phyloP scores from a whole-genome alignment of 2,329 filamentous ascomycete genomes.

The Trichoderma lentiforme region DNA sequence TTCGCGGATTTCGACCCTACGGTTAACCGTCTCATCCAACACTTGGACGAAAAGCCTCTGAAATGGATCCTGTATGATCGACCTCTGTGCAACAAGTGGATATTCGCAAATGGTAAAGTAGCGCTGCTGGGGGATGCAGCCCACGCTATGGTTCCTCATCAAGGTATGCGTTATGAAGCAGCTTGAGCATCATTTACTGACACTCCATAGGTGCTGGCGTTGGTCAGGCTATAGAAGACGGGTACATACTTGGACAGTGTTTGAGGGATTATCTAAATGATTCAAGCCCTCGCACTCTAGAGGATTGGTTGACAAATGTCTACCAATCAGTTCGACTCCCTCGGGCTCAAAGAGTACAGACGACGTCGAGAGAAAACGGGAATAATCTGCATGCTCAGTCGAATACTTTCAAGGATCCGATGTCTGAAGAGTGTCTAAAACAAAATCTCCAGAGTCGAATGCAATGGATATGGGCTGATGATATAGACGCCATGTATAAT shows the following conservation, averaged over 20 bases:
- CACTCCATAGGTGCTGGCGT: neutral
- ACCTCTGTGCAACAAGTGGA: neutral
- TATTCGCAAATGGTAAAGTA: neutral
- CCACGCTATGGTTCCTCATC: neutral
- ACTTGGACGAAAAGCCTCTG: neutral
- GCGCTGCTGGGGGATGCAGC: neutral
- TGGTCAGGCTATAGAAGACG: neutral
- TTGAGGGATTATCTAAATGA: neutral
- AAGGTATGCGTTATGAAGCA: neutral
- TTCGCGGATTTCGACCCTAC: neutral
- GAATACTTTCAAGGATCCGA: neutral
- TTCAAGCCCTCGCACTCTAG: neutral
- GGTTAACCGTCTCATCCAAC: neutral
- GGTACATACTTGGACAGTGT: neutral
- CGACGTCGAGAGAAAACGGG: neutral
- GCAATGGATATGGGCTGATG: neutral
- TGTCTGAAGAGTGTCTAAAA: neutral
- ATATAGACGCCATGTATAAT: neutral
- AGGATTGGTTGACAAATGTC: neutral
- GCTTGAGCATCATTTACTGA: neutral
- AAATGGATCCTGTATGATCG: neutral
- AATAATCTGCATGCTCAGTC: neutral
- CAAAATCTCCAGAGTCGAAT: neutral
- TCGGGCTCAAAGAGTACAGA: neutral
- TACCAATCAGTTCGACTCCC: neutral